Evolutionary conservation across 2,329 filamentous ascomycete species (phyloP), one percentile per base, ranked within the genome.

Genomic region (Fusarium sarcochroum): DNA sequence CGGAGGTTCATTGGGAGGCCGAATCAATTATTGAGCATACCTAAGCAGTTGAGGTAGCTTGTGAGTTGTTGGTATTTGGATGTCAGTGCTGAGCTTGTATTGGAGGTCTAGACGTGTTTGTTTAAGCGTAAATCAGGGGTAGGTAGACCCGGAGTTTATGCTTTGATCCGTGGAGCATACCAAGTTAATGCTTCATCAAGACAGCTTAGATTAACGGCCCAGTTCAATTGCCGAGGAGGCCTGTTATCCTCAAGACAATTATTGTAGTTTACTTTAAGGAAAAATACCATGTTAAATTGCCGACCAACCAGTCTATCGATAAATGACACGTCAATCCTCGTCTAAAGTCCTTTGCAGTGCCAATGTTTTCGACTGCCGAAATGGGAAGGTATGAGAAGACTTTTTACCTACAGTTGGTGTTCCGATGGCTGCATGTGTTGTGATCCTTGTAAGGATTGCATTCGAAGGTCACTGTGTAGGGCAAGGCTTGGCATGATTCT

Each of bases 371-470:
- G 21, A 49, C 35, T 40, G 40, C 66, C 62, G 21, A 8, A 63
- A 59, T 23, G 23, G 66, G 66, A 69, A 70, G 66, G 66, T 63
- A 58, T 63, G 46, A 25, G 40, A 62, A 50, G 32, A 55, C 21
- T 46, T 21, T 25, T 51, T 32, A 7, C 27, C 41, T 59, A 32
- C 18, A 35, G 40, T 41, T 58, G 20, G 55, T 51, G 42, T 40
- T 49, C 48, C 37, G 21, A 63, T 57, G 51, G 21, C 18, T 52
- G 50, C 54, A 59, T 48, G 23, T 49, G 8, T 11, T 47, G 38
- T 14, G 45, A 68, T 23, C 52, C 34, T 32, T 52, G 60, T 17
- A 48, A 47, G 23, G 37, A 13, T 32, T 38, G 46, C 7, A 44
- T 41, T 20, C 49, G 27, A 21, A 63, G 58, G 58, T 63, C 58